Conservation (phyloP, 23 red algal species). For the Pyropia yezoensis region DNA sequence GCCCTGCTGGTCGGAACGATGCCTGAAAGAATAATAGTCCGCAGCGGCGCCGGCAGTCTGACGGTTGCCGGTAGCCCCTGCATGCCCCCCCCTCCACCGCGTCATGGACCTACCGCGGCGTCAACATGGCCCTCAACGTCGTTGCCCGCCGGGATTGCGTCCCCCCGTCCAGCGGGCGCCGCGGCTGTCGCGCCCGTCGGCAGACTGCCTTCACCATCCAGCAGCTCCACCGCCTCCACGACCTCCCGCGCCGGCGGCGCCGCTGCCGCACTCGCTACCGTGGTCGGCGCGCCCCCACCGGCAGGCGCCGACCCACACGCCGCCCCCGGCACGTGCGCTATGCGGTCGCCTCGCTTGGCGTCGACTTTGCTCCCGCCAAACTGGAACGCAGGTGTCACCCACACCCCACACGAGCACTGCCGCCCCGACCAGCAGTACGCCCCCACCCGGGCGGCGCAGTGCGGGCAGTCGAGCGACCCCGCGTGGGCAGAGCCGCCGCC, state of each 20-base stretch:
- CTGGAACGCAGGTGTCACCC: constrained; percentile 77
- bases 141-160: neutral
- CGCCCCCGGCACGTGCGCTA: neutral
- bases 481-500: too few relatives aligned
- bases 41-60: too few relatives aligned
- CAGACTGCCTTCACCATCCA: neutral
- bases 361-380: constrained; percentile 61
- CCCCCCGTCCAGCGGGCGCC: neutral
- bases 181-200: neutral
- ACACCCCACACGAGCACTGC: constrained; percentile 72
- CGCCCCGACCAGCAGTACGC: constrained; percentile 63
- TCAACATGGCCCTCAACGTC: too few relatives aligned
- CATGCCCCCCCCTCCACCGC: too few relatives aligned
- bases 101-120: too few relatives aligned
- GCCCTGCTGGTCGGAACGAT: too few relatives aligned
- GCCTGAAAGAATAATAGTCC: too few relatives aligned
- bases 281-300: neutral
- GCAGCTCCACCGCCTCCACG: neutral
- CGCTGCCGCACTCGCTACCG: neutral
- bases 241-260: neutral
- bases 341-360: constrained; percentile 14
- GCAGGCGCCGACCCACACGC: neutral
- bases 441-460: constrained; percentile 40
- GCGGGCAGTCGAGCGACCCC: constrained; percentile 24
- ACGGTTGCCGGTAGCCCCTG: too few relatives aligned